Base-by-base conservation (phyloP, 1,139 yeast species). In the Nakaseomyces sp. region DNA sequence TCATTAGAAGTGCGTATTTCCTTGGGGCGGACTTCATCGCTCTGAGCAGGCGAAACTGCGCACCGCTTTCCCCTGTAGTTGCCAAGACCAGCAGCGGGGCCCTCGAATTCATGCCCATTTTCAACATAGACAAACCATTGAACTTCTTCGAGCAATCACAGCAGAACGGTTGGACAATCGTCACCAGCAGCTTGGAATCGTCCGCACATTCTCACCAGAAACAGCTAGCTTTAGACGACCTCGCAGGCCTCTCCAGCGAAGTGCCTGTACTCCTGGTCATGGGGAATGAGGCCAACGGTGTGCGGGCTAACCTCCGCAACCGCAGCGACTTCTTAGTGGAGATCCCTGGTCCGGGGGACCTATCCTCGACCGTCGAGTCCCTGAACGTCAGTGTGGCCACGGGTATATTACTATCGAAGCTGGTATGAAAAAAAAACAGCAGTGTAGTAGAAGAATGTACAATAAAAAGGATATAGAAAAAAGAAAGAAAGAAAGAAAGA, bases 61-160 rank as follows among this genome's bases (percentile, higher is more conserved):
- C 96, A 1, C 74, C 80, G 20, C 61, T 88, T 49, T 48, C 60
- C 1, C 87, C 95, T 0, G 81, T 76, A 1, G 89, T 88, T 1
- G 75, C 80, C 28, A 89, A 88, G 60, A 79, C 94, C 0, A 76
- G 94, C 6, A 83, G 87, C 3, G 97, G 97, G n/a, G 91, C 96
- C 0, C 66, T 85, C 48, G 97, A 89, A 54, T 70, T 78, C 46
- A 63, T 85, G 58, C 77, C 79, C 6, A 71, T 88, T 4, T 83
- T 71, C 59, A 70, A 75, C 37, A 71, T 76, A 1, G 64, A 71
- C 10, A 74, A 76, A 47, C 81, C 91, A 3, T 63, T 84, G 43
- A 63, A 70, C 19, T 81, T 89, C 51, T 71, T 87, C 50, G 81
- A 79, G 32, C 59, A 68, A 38, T 71, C 80, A 5, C 70, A 68